Evolutionary conservation across 176 grass and related monocot genomes (phyloP), one percentile per base, ranked within the genome.

Genomic region (Tillandsia fasciculata): DNA sequence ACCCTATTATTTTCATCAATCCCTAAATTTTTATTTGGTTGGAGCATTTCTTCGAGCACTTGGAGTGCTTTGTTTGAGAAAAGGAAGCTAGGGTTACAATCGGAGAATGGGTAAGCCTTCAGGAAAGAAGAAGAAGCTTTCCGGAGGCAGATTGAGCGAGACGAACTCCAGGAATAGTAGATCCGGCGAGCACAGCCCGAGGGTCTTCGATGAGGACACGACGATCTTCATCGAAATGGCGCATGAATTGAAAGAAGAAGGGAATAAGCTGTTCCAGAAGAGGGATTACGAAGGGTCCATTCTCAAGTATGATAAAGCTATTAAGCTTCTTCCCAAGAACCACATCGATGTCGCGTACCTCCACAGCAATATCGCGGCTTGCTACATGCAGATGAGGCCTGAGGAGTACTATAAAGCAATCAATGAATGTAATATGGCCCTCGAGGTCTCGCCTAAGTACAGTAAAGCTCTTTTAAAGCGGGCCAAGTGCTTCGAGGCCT

Each of bases 311-410:
- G 93, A 90, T 27, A 97, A 97, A 74, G 89, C 89, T n/a, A 75
- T 83, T 42, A 90, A 77, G 52, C 77, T 97, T 1, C 83, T 97
- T 2, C 89, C 93, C 24, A 70, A 66, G 20, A 70, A 1, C 42
- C 93, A 86, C 69, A 67, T 66, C 8, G 86, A 92, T 81, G 61
- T 74, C 48, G 79, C 93, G 11, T 83, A 77, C 83, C 76, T 97
- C 64, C 88, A 77, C 73, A 90, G 83, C 82, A 97, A 90, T 82
- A 79, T 90, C 53, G 93, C 93, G 12, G 76, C 93, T 83, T 97
- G 93, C 76, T 92, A 92, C 81, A 97, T 92, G 93, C 79, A 97
- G 77, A 87, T 97, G 81, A 66, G 13, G n/a, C 93, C 83, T 0
- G 81, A 75, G 4, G 89, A 96, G 64, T 84, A 90, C 79, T 79